Evolutionary conservation across 1,284 basidiomycete species (phyloP), one percentile per base, ranked within the genome.

Genomic region (Cutaneotrichosporon dermatis): DNA sequence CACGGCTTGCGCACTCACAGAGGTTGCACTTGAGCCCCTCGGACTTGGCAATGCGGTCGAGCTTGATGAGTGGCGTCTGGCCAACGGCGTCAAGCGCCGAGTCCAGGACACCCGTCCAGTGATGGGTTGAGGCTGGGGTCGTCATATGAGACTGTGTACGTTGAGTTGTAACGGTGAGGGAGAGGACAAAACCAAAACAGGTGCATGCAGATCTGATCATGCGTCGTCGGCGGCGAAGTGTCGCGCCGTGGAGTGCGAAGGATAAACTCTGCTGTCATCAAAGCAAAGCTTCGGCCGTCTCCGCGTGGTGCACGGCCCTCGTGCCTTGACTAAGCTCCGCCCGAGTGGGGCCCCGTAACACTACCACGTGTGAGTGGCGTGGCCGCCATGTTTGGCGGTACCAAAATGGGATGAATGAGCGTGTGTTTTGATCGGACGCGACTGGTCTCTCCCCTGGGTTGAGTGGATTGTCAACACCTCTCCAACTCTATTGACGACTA

Each of bases 11-110:
- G 25, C 25, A 82, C 91, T 73, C 74, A 95, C 92, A 79, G 25
- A 98, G 82, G 76, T 96, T 97, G 80, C 95, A 98, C 76, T 88
- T 86, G 54, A 98, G 79, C 1, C 86, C 88, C 66, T 92, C 83
- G 41, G 83, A 81, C 43, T 82, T 77, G 6, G 90, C 88, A 42
- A 97, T 84, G 72, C 86, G 86, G 79, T 92, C 87, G 11, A 98
- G 83, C 55, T 90, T 83, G 66, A 98, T 85, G 66, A 99, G 83
- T 3, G 94, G 95, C 0, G 95, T 98, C 68, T 91, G 83, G 5
- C 94, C 94, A 33, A 98, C 86, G 12, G 90, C 90, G 50, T 85
- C 89, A 55, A 95, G 85, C 6, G 88, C 90, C 42, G 82, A 86
- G 66, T 89, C 83, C 51, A 93, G 82, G 51, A 96, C 77, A 15